Percentiles rank a stretch among this genome's conserved stretches.
Evolutionary conservation across 208 protist genomes (phyloP).

Genomic region (Wallacemonas sp.): DNA sequence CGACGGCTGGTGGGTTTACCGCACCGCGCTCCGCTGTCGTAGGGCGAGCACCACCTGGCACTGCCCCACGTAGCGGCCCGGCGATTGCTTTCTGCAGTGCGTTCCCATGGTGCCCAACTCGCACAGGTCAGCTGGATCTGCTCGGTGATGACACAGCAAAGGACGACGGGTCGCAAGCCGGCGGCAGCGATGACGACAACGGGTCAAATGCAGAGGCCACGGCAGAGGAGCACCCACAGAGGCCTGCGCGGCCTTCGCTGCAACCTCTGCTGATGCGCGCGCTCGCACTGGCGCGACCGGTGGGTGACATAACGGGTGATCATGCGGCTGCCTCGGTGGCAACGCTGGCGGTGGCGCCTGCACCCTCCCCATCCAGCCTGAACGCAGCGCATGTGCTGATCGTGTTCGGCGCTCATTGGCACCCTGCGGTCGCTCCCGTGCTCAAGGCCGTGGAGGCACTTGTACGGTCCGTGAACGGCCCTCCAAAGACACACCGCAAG

Average conservation of each 20-base stretch:
- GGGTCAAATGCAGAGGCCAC: not conserved
- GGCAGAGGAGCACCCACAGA: not conserved
- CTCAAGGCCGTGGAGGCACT: constrained; percentile 34
- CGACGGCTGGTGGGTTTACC: too few relatives aligned
- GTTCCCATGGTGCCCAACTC: constrained; percentile 6
- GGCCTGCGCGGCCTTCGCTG: not conserved
- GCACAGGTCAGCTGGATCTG: not conserved
- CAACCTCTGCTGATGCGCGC: not conserved
- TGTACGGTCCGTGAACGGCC: constrained; percentile 16
- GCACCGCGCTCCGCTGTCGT: too few relatives aligned
- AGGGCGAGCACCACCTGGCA: too few relatives aligned
- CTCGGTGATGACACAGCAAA: not conserved
- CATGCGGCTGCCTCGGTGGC: constrained; percentile 5
- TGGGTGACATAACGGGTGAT: not conserved
- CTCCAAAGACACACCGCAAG: not conserved
- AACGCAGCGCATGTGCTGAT: constrained; percentile 41
- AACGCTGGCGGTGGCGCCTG: constrained; percentile 3
- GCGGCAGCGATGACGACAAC: not conserved
- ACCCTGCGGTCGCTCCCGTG: constrained; percentile 38
- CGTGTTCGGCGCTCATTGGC: constrained; percentile 65
- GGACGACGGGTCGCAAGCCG: too few relatives aligned
- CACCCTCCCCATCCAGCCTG: constrained; percentile 6
- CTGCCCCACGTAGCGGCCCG: too few relatives aligned
- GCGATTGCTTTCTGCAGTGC: not conserved
- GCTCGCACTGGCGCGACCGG: not conserved